phyloP scores from a whole-genome alignment of 345 rosid genomes.

The Sonneratia caseolaris region DNA sequence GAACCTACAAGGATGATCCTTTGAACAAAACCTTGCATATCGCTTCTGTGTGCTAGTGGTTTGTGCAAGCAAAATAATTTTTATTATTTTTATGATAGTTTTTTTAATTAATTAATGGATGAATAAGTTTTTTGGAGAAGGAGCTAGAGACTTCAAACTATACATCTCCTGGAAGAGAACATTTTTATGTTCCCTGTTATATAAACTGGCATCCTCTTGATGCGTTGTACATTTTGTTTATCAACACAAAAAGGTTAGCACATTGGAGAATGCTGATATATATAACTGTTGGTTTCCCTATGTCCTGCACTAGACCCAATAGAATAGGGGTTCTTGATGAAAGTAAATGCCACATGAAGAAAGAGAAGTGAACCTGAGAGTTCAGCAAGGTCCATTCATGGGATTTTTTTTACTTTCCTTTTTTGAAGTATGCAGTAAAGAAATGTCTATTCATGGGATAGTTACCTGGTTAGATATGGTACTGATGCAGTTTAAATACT shows the following conservation, averaged over 20 bases:
- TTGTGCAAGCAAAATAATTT: background rate
- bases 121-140: background rate
- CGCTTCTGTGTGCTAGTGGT: background rate
- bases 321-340: background rate
- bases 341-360: background rate
- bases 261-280: background rate
- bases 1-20: background rate
- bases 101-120: background rate
- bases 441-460: background rate
- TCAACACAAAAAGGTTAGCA: background rate
- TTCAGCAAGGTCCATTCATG: background rate
- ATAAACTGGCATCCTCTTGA: background rate
- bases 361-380: background rate
- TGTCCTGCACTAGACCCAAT: background rate
- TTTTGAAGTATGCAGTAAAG: too few species aligned
- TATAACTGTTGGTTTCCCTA: background rate
- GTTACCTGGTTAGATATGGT: background rate
- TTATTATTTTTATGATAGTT: background rate
- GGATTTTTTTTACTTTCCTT: too few species aligned
- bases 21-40: background rate
- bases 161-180: background rate
- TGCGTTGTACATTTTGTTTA: background rate
- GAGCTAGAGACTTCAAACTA: background rate
- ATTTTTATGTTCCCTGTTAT: background rate
- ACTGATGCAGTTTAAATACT: constrained; percentile 11